Evolutionary conservation across 75 land plant genomes (phyloP), one percentile per base, ranked within the genome.

Genomic region (Selaginella moellendorffii): DNA sequence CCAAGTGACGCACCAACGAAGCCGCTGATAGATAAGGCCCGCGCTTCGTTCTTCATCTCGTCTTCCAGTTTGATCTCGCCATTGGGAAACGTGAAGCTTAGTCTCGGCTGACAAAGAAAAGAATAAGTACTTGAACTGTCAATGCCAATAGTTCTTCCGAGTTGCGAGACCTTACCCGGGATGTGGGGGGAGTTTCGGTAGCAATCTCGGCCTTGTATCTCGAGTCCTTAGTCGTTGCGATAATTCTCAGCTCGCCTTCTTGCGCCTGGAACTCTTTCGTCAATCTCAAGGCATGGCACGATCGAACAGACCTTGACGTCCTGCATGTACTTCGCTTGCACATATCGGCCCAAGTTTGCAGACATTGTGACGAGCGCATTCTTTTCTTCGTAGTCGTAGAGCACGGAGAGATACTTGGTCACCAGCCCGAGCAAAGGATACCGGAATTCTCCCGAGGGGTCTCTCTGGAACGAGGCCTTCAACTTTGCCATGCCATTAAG

Each of bases 61-160:
- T 87, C 92, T 64, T 76, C 83, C 26, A 88, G 28, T 56, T 73
- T 77, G 27, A 88, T 53, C 74, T 87, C 86, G 26, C 97, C 97
- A 63, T 54, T 19, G 0, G 97, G 97, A 26, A 88, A 91, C 36
- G 72, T 74, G 1, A 88, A 60, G 8, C 72, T 69, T 68, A 80
- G 81, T 73, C 72, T 88, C 62, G 95, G 97, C 97, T 91, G 82
- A n/a, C n/a, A n/a, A n/a, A n/a, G n/a, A n/a, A n/a, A n/a, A n/a
- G n/a, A n/a, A n/a, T n/a, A n/a, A n/a, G n/a, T n/a, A n/a, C n/a
- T n/a, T n/a, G n/a, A n/a, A n/a, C n/a, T n/a, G n/a, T n/a, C n/a
- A n/a, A n/a, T n/a, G n/a, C n/a, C n/a, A n/a, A n/a, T n/a, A n/a
- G n/a, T n/a, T n/a, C n/a, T n/a, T n/a, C n/a, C n/a, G n/a, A n/a